Conservation (phyloP, 148 eudicot species). For the Fagopyrum homotropicum region DNA sequence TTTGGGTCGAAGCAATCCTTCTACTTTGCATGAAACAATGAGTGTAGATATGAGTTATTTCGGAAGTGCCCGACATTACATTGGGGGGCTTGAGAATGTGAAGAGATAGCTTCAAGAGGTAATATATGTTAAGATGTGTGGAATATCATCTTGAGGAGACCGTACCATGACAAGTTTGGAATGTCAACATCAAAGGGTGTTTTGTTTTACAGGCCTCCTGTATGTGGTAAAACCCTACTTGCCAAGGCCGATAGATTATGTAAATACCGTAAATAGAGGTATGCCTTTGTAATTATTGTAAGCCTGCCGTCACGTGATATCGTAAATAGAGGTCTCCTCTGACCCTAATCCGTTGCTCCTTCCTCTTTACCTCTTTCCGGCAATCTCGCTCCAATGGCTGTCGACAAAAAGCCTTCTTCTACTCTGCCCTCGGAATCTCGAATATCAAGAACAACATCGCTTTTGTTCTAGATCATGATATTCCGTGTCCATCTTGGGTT, state of each 20-base stretch:
- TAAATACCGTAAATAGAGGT: too few relatives aligned
- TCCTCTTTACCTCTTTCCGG: too few relatives aligned
- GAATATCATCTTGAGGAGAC: constrained; percentile 66
- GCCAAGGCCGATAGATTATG: constrained; percentile 19
- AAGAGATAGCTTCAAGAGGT: constrained; percentile 23
- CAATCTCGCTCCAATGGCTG: too few relatives aligned
- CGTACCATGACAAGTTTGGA: constrained; percentile 67
- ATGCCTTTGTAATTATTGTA: too few relatives aligned
- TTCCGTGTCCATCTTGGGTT: too few relatives aligned
- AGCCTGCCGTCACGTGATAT: too few relatives aligned
- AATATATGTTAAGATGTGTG: not conserved
- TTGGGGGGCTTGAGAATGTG: constrained; percentile 21
- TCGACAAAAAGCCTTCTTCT: too few relatives aligned
- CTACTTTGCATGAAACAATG: constrained; percentile 17
- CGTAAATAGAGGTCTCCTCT: too few relatives aligned
- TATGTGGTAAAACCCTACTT: constrained; percentile 80
- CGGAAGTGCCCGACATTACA: constrained; percentile 19
- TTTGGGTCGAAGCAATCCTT: constrained; percentile 18
- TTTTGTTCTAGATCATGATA: too few relatives aligned
- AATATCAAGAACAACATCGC: too few relatives aligned
- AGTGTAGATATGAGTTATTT: not conserved
- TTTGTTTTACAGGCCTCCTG: constrained; percentile 90
- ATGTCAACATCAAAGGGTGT: constrained; percentile 97
- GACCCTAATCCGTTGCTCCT: too few relatives aligned
- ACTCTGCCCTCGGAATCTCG: too few relatives aligned